Base-by-base conservation (phyloP, 306 rosid species). In the Phaseolus lunatus region DNA sequence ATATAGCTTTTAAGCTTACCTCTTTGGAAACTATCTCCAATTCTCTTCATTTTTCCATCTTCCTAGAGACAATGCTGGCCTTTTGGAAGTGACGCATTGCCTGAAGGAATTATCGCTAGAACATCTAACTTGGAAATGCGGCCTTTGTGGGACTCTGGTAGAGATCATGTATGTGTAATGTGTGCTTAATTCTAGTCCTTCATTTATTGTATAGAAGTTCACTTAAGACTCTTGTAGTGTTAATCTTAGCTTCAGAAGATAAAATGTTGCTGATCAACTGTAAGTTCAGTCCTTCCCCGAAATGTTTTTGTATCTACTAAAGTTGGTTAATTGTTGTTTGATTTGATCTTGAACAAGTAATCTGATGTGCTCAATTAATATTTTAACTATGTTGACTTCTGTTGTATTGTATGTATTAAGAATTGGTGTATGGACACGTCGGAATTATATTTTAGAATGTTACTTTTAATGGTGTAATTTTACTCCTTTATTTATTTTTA, bases 81-180 rank as follows among this genome's bases (percentile, higher is more conserved):
- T 75, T 26, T 67, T 52, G 97, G 88, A 82, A 89, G 85, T 47
- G 88, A 89, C 75, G 75, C 87, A 11, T 84, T 95, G 70, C 98
- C 98, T 41, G 73, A 79, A 86, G 97, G 92, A 80, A 87, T 95
- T 67, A 56, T 95, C 56, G 78, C 86, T 66, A 71, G 71, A 78
- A 90, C 92, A 56, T 86, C 97, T 23, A 81, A 89, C 89, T 82
- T 95, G 86, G 91, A 89, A 80, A 81, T 90, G 89, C 88, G 85
- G 58, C 97, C 93, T 9, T 80, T 92, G 63, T 95, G 98, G 98
- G 88, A 84, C 48, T 77, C 81, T 44, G 41, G 53, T 63, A 8
- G 18, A 49, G 67, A 83, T 52, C 63, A 79, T 75, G 82, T 78
- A 79, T 23, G 70, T 80, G 44, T 47, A 68, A 16, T 63, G 33